phyloP scores from a whole-genome alignment of 257 asterid species.

The Nicotiana paniculata region DNA sequence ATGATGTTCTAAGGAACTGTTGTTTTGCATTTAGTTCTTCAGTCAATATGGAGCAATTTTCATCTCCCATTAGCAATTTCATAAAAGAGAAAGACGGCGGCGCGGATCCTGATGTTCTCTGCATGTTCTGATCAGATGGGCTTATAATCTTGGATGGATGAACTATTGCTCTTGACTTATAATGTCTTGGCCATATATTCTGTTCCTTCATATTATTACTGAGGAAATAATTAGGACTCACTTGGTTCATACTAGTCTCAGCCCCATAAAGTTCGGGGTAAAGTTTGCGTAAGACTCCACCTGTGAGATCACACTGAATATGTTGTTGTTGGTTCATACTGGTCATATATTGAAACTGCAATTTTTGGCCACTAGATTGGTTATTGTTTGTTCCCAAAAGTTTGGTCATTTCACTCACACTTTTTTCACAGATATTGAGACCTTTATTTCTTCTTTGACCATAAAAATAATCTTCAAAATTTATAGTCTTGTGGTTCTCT shows the following conservation, averaged over 20 bases:
- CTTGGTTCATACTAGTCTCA: neutral
- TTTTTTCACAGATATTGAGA: neutral
- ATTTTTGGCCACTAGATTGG: neutral
- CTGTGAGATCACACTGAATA: no score
- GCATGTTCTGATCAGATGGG: neutral
- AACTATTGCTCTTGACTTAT: neutral
- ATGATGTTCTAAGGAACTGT: neutral
- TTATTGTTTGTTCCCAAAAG: neutral
- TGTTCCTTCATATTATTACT: neutral
- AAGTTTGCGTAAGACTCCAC: no score
- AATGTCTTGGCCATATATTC: neutral
- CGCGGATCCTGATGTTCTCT: neutral
- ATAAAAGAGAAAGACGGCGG: neutral
- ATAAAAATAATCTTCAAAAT: neutral
- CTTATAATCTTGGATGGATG: constrained; percentile 1
- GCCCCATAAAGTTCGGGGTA: no score
- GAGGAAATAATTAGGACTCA: neutral
- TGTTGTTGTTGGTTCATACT: no score
- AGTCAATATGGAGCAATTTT: neutral
- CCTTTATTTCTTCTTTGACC: neutral
- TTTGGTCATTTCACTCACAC: neutral
- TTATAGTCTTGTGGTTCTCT: neutral
- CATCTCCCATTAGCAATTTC: neutral
- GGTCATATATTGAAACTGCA: neutral
- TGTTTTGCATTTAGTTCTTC: neutral